These are phyloP conservation scores for Annulohypoxylon maeteangense DNA, from an alignment of 495 filamentous ascomycete species.

Conservation along the genomic window DNA sequence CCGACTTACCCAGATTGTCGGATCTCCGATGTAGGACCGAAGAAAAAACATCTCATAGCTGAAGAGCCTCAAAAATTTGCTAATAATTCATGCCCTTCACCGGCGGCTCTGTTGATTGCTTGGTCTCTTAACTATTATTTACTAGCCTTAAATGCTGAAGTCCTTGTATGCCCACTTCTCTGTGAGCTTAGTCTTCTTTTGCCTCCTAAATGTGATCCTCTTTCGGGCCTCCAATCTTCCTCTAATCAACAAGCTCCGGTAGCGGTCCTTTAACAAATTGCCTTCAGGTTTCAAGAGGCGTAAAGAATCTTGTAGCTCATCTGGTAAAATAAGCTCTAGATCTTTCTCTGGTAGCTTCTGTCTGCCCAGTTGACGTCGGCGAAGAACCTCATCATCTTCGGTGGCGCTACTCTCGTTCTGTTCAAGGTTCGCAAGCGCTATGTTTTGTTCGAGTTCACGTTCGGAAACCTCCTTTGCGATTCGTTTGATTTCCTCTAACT, in stretches of 20 bases:
- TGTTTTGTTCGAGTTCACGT: constrained; percentile 58
- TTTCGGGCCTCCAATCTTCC: constrained; percentile 88
- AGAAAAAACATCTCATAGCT: constrained; percentile 9
- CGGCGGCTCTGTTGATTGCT: constrained; percentile 1
- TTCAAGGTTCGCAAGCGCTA: constrained; percentile 53
- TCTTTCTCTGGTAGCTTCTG: constrained; percentile 78
- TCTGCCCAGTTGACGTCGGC: constrained; percentile 81
- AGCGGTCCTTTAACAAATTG: constrained; percentile 89
- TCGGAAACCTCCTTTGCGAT: constrained; percentile 71
- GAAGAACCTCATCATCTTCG: constrained; percentile 71
- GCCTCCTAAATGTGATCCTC: constrained; percentile 79
- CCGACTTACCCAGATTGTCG: background rate
- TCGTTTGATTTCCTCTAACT: constrained; percentile 71
- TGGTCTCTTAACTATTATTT: background rate
- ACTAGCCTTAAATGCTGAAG: constrained; percentile 63
- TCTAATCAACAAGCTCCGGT: constrained; percentile 84
- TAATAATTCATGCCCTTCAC: background rate
- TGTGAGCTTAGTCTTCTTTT: constrained; percentile 78
- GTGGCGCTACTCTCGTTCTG: constrained; percentile 56
- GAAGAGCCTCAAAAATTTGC: background rate
- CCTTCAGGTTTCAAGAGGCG: constrained; percentile 92
- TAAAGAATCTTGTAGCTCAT: constrained; percentile 92
- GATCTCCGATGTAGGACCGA: constrained; percentile 18
- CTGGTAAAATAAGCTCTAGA: constrained; percentile 88
- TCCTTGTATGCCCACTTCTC: constrained; percentile 99